Evolutionary conservation across 768 basidiomycete genomes (phyloP), one percentile per base, ranked within the genome.

Genomic region (Russula vinacea): DNA sequence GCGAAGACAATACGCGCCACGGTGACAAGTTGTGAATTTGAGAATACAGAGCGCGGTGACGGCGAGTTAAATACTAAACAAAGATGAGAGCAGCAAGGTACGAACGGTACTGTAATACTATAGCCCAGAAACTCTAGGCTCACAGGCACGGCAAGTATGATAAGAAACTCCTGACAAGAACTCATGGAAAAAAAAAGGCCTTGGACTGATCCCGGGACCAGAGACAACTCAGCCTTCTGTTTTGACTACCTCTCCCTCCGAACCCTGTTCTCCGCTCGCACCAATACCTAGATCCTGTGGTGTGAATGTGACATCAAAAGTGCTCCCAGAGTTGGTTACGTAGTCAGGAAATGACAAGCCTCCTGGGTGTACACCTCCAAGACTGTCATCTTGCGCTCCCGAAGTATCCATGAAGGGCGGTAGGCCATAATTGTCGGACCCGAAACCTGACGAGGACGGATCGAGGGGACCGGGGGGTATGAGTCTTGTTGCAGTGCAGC

Each of bases 401-500:
- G 86, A 75, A 54, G 87, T 79, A 74, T 92, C 90, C 85, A 92
- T 88, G 74, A 89, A 92, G 47, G 85, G 82, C 71, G 91, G 77
- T 40, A 86, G 79, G 59, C 82, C 82, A 73, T 89, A 92, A 24
- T 83, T 81, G 72, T 90, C 88, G 26, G 86, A 72, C 73, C 80
- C 83, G 74, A 89, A 92, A 35, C 79, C 78, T 7, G 83, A 79
- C 51, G 83, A 74, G 61, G 83, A 74, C 17, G 86, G 81, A 73
- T 92, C 90, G 70, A 91, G 78, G 59, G 88, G 78, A 62, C 83
- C 82, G 37, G 82, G 68, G 84, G 81, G 76, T 89, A 92, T 26
- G 86, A 73, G 62, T 91, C 90, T 54, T 86, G 84, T 73, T 92
- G 90, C 69, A 94, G 79, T 11, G 90, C 90, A 42, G 92, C 92